These are phyloP conservation scores for Lophiostoma macrostomum DNA, from an alignment of 495 filamentous ascomycete species.

Conservation along the genomic window DNA sequence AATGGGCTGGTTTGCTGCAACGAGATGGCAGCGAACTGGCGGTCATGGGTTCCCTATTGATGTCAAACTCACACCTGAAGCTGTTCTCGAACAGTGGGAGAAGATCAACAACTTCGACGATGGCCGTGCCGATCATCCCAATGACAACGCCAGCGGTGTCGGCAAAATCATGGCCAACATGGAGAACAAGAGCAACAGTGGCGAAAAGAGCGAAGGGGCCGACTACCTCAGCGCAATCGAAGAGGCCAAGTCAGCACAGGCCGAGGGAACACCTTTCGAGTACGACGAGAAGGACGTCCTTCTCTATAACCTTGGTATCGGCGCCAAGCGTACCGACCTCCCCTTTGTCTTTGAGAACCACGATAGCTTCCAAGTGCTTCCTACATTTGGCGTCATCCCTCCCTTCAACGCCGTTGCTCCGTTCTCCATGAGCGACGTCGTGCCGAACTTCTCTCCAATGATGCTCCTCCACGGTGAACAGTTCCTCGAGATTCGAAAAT, in stretches of 20 bases:
- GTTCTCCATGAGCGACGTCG: constrained; percentile 75
- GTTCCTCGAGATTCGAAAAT: constrained; percentile 93
- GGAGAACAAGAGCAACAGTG: constrained; percentile 58
- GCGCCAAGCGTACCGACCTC: constrained; percentile 89
- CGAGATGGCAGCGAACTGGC: constrained; percentile 90
- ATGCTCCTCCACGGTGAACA: constrained; percentile 99
- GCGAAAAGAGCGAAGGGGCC: constrained; percentile 36
- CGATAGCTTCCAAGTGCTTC: constrained; percentile 88
- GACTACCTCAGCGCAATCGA: constrained; percentile 67
- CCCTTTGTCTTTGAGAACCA: constrained; percentile 82
- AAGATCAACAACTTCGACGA: constrained; percentile 85
- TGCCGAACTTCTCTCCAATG: constrained; percentile 96
- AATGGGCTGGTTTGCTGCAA: constrained; percentile 88
- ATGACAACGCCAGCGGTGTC: constrained; percentile 69
- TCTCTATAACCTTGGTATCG: constrained; percentile 92
- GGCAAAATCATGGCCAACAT: constrained; percentile 92
- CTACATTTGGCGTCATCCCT: constrained; percentile 92
- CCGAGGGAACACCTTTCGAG: constrained; percentile 71
- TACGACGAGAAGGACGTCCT: constrained; percentile 86
- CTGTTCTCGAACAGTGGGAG: constrained; percentile 72
- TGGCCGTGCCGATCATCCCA: constrained; percentile 84
- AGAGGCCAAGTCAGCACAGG: constrained; percentile 67
- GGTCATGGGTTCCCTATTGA: constrained; percentile 93
- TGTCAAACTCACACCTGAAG: constrained; percentile 81
- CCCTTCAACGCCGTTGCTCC: constrained; percentile 81